These are phyloP conservation scores for Ganoderma resinaceum DNA, from an alignment of 1,284 basidiomycete species.

Conservation along the genomic window DNA sequence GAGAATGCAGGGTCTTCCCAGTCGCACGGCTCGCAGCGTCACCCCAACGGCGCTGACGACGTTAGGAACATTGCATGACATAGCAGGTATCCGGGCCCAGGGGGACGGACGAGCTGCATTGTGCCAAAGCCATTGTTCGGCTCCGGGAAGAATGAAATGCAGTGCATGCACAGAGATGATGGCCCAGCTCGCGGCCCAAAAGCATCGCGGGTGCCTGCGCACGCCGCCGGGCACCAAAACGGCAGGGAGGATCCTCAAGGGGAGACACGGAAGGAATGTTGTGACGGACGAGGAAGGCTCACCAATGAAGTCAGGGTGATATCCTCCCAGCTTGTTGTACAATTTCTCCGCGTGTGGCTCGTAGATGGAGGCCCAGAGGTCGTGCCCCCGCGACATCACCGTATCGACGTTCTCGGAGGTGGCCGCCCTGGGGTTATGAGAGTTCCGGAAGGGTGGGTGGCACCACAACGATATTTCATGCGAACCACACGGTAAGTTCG, in stretches of 20 bases:
- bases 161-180: neutral
- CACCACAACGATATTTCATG: slow-evolving; percentile 1
- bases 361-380: slow-evolving; percentile 93
- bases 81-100: slow-evolving; percentile 16
- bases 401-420: slow-evolving; percentile 70
- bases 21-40: neutral
- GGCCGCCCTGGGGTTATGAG: slow-evolving; percentile 54
- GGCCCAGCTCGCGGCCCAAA: slow-evolving; percentile 10
- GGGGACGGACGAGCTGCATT: slow-evolving; percentile 21
- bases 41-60: neutral
- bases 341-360: slow-evolving; percentile 90
- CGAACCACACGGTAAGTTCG: neutral
- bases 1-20: slow-evolving; percentile 1
- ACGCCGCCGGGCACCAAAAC: slow-evolving; percentile 6
- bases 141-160: neutral
- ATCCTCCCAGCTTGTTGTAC: slow-evolving; percentile 84
- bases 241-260: slow-evolving; percentile 14
- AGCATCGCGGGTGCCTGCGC: neutral
- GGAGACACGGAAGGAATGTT: slow-evolving; percentile 8
- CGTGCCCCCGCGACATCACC: slow-evolving; percentile 69
- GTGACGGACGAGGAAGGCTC: slow-evolving; percentile 47
- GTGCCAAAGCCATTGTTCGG: slow-evolving; percentile 6
- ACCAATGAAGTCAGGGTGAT: slow-evolving; percentile 89
- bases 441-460: neutral
- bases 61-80: neutral